Conservation (phyloP, 768 basidiomycete species). For the Lactifluus hygrophoroides region DNA sequence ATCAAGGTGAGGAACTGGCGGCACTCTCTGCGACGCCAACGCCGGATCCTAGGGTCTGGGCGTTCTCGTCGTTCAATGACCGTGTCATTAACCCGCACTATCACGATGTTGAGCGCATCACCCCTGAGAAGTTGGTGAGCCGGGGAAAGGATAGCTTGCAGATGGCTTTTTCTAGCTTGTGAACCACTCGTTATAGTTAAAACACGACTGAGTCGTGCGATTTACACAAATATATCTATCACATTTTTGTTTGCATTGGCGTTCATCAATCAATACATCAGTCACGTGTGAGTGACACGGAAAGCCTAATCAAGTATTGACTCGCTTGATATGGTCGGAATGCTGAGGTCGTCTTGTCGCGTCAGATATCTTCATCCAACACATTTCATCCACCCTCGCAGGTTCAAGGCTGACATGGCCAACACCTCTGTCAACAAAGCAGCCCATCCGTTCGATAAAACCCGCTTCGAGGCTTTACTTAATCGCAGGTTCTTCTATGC, state of each 20-base stretch:
- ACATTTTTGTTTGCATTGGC: too few relatives aligned
- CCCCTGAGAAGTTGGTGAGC: slow-evolving; percentile 50
- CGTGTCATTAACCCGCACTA: slow-evolving; percentile 37
- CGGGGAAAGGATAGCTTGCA: slow-evolving; percentile 42
- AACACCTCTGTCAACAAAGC: slow-evolving; percentile 57
- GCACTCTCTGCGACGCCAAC: slow-evolving; percentile 53
- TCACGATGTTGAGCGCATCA: slow-evolving; percentile 33
- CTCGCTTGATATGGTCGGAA: neutral
- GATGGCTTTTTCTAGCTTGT: slow-evolving; percentile 21
- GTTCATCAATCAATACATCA: too few relatives aligned
- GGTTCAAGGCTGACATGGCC: slow-evolving; percentile 23
- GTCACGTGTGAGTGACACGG: neutral
- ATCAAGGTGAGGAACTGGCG: slow-evolving; percentile 48
- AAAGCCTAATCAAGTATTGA: neutral
- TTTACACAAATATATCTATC: too few relatives aligned
- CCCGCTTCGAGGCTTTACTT: slow-evolving; percentile 74
- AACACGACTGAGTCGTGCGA: neutral
- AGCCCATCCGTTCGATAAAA: slow-evolving; percentile 82
- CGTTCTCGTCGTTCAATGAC: slow-evolving; percentile 52
- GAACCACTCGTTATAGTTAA: neutral
- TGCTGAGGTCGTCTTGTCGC: slow-evolving; percentile 8
- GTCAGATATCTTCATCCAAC: neutral
- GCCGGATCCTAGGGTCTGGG: slow-evolving; percentile 54
- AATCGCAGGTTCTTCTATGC: slow-evolving; percentile 95
- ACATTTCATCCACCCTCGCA: neutral